These are phyloP conservation scores for Suhomyces xylopsoci DNA, from an alignment of 805 yeast species.

Conservation along the genomic window DNA sequence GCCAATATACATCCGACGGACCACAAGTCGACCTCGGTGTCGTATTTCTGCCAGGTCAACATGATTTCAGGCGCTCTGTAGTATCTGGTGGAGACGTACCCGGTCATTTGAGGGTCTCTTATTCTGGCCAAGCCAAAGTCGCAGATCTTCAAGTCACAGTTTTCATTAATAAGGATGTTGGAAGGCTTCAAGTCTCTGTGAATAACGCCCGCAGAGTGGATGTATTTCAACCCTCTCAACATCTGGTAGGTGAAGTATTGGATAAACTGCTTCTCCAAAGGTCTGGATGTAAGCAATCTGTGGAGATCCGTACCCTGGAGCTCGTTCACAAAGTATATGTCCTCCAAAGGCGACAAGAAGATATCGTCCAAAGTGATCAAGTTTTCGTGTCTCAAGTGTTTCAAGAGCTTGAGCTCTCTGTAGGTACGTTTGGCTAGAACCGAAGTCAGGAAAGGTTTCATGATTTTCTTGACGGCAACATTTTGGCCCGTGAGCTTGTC, in stretches of 20 bases:
- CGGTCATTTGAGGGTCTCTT: conserved; percentile 99
- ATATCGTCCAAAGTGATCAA: conserved; percentile 90
- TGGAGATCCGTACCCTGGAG: conserved; percentile 96
- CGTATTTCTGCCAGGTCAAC: conserved; percentile 98
- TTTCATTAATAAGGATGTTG: conserved; percentile 81
- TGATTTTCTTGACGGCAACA: conserved; percentile 95
- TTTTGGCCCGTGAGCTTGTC: conserved; percentile 88
- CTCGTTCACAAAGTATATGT: conserved; percentile 94
- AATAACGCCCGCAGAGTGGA: conserved; percentile 88
- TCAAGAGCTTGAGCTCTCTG: conserved; percentile 88
- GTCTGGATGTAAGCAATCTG: conserved; percentile 84
- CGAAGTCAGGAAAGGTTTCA: conserved; percentile 95
- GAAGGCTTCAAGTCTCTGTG: conserved; percentile 87
- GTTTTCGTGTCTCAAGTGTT: conserved; percentile 93
- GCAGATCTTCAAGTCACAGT: conserved; percentile 87
- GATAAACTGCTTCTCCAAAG: conserved; percentile 92
- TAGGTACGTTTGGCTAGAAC: conserved; percentile 95
- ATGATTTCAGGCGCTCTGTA: conserved; percentile 98
- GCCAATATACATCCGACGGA: conserved; percentile 96
- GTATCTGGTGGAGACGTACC: conserved; percentile 92
- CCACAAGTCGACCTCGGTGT: conserved; percentile 96
- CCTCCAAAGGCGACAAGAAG: conserved; percentile 91
- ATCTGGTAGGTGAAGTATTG: conserved; percentile 96
- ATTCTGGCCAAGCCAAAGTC: conserved; percentile 95
- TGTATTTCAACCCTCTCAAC: conserved; percentile 81